These are phyloP conservation scores for Teratosphaeria pseudoeucalypti DNA, from an alignment of 2,329 filamentous ascomycete genomes.

Conservation along the genomic window DNA sequence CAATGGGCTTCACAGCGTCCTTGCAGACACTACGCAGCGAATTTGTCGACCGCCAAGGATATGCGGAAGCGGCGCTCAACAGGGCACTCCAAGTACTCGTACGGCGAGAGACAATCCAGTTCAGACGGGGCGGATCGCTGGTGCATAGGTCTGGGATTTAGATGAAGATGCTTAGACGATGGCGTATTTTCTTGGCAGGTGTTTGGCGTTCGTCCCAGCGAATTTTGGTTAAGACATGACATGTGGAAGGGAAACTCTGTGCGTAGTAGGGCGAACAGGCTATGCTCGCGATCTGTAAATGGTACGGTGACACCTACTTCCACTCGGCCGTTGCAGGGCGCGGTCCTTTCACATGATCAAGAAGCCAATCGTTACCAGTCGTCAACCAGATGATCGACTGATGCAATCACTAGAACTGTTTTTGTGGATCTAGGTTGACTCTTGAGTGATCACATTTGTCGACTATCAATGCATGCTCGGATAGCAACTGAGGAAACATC, in stretches of 20 bases:
- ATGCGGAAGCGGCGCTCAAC: slow-evolving; percentile 76
- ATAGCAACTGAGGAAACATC: no score
- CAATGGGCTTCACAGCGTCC: slow-evolving; percentile 92
- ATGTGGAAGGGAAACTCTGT: not conserved
- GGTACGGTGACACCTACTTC: not conserved
- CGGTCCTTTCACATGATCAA: not conserved
- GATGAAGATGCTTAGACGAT: not conserved
- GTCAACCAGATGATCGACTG: no score
- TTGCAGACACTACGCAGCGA: slow-evolving; percentile 76
- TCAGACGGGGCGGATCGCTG: slow-evolving; percentile 64
- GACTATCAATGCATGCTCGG: no score
- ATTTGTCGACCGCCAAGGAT: slow-evolving; percentile 85
- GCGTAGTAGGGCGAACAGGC: not conserved
- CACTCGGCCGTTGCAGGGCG: not conserved
- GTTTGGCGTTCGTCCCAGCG: not conserved
- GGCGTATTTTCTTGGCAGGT: not conserved
- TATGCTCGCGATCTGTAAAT: not conserved
- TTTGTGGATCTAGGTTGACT: no score
- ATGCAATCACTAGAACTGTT: no score
- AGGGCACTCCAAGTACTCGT: slow-evolving; percentile 78
- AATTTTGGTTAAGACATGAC: not conserved
- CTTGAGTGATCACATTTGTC: no score
- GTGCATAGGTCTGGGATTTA: slow-evolving; percentile 56
- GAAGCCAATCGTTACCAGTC: no score
- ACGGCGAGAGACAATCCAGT: slow-evolving; percentile 74